phyloP scores from a whole-genome alignment of 78 protist genomes.

The Speleostelium caveatum region DNA sequence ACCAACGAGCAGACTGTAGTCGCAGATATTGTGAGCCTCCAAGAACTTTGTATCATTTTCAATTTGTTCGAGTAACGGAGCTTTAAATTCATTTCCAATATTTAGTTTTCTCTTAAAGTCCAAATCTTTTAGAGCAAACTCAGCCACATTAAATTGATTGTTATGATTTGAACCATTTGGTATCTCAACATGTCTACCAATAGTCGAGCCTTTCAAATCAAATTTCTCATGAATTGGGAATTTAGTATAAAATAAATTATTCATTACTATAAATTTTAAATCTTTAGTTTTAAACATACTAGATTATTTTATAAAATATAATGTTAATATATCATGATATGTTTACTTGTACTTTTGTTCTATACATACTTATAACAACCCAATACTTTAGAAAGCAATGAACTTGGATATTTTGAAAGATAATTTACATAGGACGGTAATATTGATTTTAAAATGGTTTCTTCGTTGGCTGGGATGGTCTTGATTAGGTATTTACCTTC shows the following conservation, averaged over 20 bases:
- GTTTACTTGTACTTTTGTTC: background rate
- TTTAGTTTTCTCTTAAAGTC: slow-evolving; percentile 36
- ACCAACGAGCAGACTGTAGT: slow-evolving; percentile 78
- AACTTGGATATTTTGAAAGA: slow-evolving; percentile 35
- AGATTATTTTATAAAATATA: no score
- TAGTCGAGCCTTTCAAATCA: slow-evolving; percentile 64
- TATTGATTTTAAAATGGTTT: slow-evolving; percentile 8
- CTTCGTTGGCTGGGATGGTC: slow-evolving; percentile 75
- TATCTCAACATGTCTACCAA: slow-evolving; percentile 56
- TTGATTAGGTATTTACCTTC: slow-evolving; percentile 71
- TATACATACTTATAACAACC: slow-evolving; percentile 31
- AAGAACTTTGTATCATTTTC: slow-evolving; percentile 62
- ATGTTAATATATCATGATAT: background rate
- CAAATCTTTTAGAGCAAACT: slow-evolving; percentile 52
- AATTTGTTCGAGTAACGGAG: slow-evolving; percentile 73
- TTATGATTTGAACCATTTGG: background rate
- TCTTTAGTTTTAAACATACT: slow-evolving; percentile 19
- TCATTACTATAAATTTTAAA: slow-evolving; percentile 62
- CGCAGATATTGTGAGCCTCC: slow-evolving; percentile 74
- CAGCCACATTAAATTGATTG: slow-evolving; percentile 14
- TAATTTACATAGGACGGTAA: slow-evolving; percentile 56
- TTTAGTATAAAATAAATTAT: slow-evolving; percentile 56
- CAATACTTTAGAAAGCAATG: slow-evolving; percentile 14
- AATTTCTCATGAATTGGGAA: slow-evolving; percentile 67
- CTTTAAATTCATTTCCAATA: slow-evolving; percentile 64